Percentiles rank a stretch among this genome's conserved stretches.
phyloP scores from a whole-genome alignment of 1,139 yeast genomes.

The Geotrichum reessii region DNA sequence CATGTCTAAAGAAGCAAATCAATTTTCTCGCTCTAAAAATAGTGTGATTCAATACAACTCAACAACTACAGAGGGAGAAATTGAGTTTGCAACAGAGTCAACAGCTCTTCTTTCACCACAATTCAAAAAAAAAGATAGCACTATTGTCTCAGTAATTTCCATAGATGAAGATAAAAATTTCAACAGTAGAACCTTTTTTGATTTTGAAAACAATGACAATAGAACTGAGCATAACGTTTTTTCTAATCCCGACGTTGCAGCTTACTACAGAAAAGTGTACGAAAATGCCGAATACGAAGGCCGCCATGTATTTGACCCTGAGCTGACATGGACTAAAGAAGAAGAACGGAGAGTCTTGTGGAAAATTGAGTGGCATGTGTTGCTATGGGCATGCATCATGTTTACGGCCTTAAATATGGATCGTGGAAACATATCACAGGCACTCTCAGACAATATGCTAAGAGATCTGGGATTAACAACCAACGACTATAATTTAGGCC shows the following conservation, averaged over 20 bases:
- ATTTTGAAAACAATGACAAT: neutral
- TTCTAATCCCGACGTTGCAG: slow-evolving; percentile 41
- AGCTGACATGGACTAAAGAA: slow-evolving; percentile 41
- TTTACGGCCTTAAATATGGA: slow-evolving; percentile 49
- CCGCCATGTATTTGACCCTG: slow-evolving; percentile 43
- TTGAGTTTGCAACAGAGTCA: neutral
- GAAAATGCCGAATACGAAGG: slow-evolving; percentile 45
- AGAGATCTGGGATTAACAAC: slow-evolving; percentile 43
- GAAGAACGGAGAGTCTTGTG: slow-evolving; percentile 42
- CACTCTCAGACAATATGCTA: slow-evolving; percentile 46
- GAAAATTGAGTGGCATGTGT: slow-evolving; percentile 42
- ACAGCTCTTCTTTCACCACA: neutral
- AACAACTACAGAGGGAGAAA: neutral
- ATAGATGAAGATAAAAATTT: neutral
- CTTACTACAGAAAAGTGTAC: slow-evolving; percentile 40
- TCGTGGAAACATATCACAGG: slow-evolving; percentile 47
- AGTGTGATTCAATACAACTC: neutral
- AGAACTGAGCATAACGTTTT: slow-evolving; percentile 20
- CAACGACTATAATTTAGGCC: slow-evolving; percentile 46
- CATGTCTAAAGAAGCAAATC: neutral
- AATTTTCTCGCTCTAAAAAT: neutral
- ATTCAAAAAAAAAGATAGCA: neutral
- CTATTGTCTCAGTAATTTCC: neutral
- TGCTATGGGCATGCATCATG: slow-evolving; percentile 44
- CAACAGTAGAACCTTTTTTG: neutral